phyloP scores from a whole-genome alignment of 2,329 filamentous ascomycete species.

The Alternaria tenuissima region DNA sequence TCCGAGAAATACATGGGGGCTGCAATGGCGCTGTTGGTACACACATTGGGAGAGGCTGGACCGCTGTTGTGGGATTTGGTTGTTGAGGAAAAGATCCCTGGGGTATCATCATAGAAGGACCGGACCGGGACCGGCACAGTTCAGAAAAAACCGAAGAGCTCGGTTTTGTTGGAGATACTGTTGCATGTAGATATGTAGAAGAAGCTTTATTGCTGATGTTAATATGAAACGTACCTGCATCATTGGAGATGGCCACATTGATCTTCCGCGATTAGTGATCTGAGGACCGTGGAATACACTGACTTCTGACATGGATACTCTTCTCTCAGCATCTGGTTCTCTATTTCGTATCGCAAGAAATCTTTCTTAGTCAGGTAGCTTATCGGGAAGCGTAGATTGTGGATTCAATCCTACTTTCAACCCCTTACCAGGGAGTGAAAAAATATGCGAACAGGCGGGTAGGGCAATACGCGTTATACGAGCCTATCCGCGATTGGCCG shows the following conservation, averaged over 20 bases:
- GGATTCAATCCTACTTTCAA: background rate
- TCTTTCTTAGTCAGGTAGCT: background rate
- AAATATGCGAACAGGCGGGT: background rate
- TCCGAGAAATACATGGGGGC: background rate
- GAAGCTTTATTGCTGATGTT: constrained; percentile 10
- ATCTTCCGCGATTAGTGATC: too few relatives aligned
- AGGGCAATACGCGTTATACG: background rate
- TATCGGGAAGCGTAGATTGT: background rate
- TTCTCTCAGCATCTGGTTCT: background rate
- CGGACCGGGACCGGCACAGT: constrained; percentile 3
- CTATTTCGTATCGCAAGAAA: fast-evolving
- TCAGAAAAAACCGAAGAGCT: background rate
- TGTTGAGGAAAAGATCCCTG: background rate
- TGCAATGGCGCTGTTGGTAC: constrained; percentile 9
- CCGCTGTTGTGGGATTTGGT: background rate
- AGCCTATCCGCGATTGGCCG: background rate
- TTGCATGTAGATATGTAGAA: constrained; percentile 2
- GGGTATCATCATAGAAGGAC: constrained; percentile 3
- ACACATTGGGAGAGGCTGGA: constrained; percentile 11
- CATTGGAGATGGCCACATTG: background rate
- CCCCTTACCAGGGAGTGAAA: background rate
- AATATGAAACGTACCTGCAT: constrained; percentile 9
- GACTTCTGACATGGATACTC: background rate
- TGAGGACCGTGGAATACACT: too few relatives aligned
- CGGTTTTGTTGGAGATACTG: background rate